Percentiles rank a stretch among this genome's conserved stretches.
Evolutionary conservation across 441 rosid genomes (phyloP).

Genomic region (Theobroma grandiflorum): DNA sequence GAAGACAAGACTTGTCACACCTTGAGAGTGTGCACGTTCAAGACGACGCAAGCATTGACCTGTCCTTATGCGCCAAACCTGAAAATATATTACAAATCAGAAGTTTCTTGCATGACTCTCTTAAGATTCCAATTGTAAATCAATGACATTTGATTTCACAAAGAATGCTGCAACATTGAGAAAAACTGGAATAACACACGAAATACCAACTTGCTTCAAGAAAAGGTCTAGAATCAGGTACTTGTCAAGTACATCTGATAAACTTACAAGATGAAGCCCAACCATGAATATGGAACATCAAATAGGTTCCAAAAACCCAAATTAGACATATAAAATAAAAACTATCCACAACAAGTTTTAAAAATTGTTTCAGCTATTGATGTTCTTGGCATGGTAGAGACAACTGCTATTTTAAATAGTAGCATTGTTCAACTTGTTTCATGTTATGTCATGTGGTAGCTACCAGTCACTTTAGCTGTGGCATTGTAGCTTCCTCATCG

Average conservation of each 20-base stretch:
- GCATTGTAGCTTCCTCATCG: background rate
- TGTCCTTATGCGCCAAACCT: slow-evolving; percentile 99
- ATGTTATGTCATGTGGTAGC: background rate
- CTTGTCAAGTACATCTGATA: background rate
- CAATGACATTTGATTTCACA: slow-evolving; percentile 4
- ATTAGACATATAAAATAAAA: slow-evolving; percentile 6
- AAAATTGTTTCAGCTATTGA: background rate
- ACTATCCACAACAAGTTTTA: background rate
- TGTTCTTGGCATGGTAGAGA: background rate
- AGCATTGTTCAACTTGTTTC: background rate
- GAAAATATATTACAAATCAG: slow-evolving; percentile 34
- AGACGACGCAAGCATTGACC: slow-evolving; percentile 95
- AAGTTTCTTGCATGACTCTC: slow-evolving; percentile 21
- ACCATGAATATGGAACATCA: background rate
- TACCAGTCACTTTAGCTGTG: background rate
- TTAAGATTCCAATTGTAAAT: slow-evolving; percentile 15
- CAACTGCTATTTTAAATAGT: background rate
- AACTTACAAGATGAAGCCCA: slow-evolving; percentile 12
- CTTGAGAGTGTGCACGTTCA: slow-evolving; percentile 94
- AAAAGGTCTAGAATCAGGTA: slow-evolving; percentile 11
- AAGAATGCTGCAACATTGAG: background rate
- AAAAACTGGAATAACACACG: slow-evolving; percentile 12
- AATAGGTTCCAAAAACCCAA: background rate
- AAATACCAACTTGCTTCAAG: slow-evolving; percentile 25
- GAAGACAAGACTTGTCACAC: slow-evolving; percentile 91